Conservation (phyloP, 2,329 filamentous ascomycete genomes). For the Monosporascus ibericus region DNA sequence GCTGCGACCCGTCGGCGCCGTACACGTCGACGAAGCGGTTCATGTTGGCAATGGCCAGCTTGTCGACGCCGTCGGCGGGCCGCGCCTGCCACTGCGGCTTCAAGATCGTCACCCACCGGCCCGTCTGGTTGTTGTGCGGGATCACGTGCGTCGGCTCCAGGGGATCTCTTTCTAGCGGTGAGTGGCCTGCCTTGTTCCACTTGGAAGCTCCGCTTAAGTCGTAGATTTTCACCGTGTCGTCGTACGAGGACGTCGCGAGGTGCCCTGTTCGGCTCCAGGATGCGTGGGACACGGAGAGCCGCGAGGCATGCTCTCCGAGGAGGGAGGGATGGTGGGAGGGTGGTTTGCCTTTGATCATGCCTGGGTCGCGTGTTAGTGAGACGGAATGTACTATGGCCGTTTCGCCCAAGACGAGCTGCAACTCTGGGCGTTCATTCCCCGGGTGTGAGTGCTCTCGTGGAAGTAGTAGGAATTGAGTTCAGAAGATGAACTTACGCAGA, state of each 20-base stretch:
- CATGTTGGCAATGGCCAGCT: conserved; percentile 95
- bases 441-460: too few relatives aligned
- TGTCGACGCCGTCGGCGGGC: conserved; percentile 73
- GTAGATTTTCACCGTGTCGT: conserved; percentile 92
- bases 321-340: conserved; percentile 58
- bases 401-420: too few relatives aligned
- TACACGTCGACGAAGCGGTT: conserved; percentile 94
- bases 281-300: conserved; percentile 85
- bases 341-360: conserved; percentile 54
- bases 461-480: conserved; percentile 13
- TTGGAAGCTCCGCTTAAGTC: conserved; percentile 58
- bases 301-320: conserved; percentile 74
- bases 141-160: conserved; percentile 60
- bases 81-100: conserved; percentile 84
- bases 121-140: conserved; percentile 91
- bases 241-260: conserved; percentile 87
- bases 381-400: too few relatives aligned
- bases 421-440: too few relatives aligned
- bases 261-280: conserved; percentile 83
- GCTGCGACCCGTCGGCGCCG: conserved; percentile 72
- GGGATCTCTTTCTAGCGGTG: conserved; percentile 48
- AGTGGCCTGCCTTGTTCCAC: conserved; percentile 57
- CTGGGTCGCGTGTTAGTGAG: neutral
- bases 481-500: conserved; percentile 51
- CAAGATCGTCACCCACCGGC: conserved; percentile 79